These are phyloP conservation scores for Rhododendron simsii DNA, from an alignment of 148 eudicot genomes.

Conservation along the genomic window DNA sequence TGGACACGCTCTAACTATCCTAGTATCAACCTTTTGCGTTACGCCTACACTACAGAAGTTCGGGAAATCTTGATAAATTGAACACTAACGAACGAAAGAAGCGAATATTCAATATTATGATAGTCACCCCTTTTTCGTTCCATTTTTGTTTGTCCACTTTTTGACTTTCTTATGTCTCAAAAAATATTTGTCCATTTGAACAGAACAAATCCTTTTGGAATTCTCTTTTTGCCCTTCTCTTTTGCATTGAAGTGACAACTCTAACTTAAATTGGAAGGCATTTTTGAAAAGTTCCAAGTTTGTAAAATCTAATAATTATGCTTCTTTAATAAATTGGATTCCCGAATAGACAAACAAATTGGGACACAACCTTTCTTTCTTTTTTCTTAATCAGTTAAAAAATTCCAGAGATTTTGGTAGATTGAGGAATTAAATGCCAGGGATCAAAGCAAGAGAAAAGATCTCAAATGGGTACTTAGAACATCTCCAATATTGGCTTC, in stretches of 20 bases:
- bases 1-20: neutral
- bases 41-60: neutral
- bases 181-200: neutral
- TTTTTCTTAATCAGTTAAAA: neutral
- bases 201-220: neutral
- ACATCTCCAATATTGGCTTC: no score
- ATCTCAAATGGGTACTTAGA: neutral
- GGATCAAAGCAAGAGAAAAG: neutral
- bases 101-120: neutral
- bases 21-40: neutral
- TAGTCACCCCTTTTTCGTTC: neutral
- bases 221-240: neutral
- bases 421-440: neutral
- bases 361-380: neutral
- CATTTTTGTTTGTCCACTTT: neutral
- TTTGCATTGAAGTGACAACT: neutral
- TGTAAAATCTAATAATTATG: neutral
- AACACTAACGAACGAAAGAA: neutral
- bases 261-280: neutral
- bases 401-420: neutral
- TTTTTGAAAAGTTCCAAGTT: neutral
- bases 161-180: neutral
- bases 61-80: neutral
- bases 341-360: neutral
- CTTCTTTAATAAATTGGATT: neutral